phyloP scores from a whole-genome alignment of 805 yeast species.

The Metschnikowia peoriensis region DNA sequence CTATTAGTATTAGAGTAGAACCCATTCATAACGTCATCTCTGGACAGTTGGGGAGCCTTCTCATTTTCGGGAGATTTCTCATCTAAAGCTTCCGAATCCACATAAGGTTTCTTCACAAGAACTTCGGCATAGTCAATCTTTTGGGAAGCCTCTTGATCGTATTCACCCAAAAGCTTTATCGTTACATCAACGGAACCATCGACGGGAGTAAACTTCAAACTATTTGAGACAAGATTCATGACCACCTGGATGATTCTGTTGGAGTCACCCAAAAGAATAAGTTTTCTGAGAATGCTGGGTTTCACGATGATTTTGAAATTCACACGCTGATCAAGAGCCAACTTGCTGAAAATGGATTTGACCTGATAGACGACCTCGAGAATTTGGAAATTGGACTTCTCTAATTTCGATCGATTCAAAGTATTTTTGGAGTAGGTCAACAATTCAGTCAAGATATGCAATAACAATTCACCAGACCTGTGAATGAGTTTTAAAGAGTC shows the following conservation, averaged over 20 bases:
- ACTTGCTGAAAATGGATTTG: constrained; percentile 77
- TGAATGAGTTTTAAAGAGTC: constrained; percentile 78
- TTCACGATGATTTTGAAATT: constrained; percentile 57
- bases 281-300: constrained; percentile 59
- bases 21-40: background rate
- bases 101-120: constrained; percentile 8
- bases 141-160: constrained; percentile 39
- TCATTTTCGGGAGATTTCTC: background rate
- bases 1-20: background rate
- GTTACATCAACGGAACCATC: constrained; percentile 75
- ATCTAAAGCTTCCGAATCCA: background rate
- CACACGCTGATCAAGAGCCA: constrained; percentile 76
- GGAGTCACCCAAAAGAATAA: constrained; percentile 81
- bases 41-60: background rate
- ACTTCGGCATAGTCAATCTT: constrained; percentile 14
- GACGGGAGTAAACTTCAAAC: constrained; percentile 88
- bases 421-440: constrained; percentile 92
- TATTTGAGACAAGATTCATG: constrained; percentile 88
- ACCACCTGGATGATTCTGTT: constrained; percentile 88
- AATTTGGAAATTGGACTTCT: constrained; percentile 75
- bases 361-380: constrained; percentile 83
- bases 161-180: constrained; percentile 66
- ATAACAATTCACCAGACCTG: constrained; percentile 84
- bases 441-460: constrained; percentile 87
- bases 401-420: constrained; percentile 76